phyloP scores from a whole-genome alignment of 495 filamentous ascomycete genomes.

The Neurospora tetrasperma region DNA sequence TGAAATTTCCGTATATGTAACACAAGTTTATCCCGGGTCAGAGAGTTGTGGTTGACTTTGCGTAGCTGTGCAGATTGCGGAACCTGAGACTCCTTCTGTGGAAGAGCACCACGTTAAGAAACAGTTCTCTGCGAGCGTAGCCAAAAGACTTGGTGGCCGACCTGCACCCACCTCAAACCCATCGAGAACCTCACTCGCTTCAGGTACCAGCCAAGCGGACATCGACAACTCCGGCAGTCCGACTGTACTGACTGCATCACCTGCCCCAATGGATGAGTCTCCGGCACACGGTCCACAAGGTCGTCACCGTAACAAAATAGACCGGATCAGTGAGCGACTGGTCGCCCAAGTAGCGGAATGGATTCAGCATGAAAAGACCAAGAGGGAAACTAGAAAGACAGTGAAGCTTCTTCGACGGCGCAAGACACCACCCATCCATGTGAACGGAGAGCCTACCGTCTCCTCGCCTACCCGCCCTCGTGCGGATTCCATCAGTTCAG shows the following conservation, averaged over 20 bases:
- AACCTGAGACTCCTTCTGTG: conserved; percentile 25
- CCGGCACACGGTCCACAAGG: conserved; percentile 15
- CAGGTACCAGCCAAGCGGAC: conserved; percentile 25
- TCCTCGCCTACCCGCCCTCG: conserved; percentile 13
- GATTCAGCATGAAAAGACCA: conserved; percentile 66
- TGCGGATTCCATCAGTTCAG: conserved; percentile 39
- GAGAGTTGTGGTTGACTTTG: conserved; percentile 10
- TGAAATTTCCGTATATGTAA: background rate
- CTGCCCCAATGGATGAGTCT: conserved; percentile 21
- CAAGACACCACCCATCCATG: conserved; percentile 16
- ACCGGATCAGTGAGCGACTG: conserved; percentile 40
- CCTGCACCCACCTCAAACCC: conserved; percentile 21
- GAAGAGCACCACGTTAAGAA: conserved; percentile 33
- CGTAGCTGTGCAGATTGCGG: conserved; percentile 40
- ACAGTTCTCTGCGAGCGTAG: conserved; percentile 33
- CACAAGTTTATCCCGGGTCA: background rate
- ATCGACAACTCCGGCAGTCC: conserved; percentile 18
- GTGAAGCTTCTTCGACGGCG: conserved; percentile 23
- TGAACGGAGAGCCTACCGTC: background rate
- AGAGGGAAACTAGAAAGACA: conserved; percentile 43
- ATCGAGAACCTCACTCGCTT: conserved; percentile 29
- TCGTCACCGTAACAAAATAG: conserved; percentile 27
- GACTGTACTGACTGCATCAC: conserved; percentile 13
- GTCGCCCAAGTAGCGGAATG: conserved; percentile 67
- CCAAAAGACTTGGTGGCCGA: conserved; percentile 32